phyloP scores from a whole-genome alignment of 179 eudicot species.

The Amaranthus tricolor region DNA sequence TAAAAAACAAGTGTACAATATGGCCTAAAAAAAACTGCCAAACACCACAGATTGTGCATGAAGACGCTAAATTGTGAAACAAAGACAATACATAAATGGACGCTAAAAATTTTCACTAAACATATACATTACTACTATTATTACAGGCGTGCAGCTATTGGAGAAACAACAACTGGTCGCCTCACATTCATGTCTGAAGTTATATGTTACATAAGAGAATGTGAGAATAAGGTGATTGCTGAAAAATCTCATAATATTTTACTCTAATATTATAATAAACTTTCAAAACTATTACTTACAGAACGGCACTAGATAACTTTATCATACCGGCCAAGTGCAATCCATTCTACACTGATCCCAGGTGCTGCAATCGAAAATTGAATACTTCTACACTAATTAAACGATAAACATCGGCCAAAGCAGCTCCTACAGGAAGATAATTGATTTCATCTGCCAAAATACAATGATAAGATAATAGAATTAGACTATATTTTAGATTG shows the following conservation, averaged over 20 bases:
- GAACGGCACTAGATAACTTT: neutral
- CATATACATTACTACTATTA: neutral
- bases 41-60: neutral
- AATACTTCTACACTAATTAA: neutral
- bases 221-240: neutral
- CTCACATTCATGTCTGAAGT: neutral
- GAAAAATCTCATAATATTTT: neutral
- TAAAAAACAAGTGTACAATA: neutral
- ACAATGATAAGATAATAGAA: neutral
- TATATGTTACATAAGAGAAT: neutral
- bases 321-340: constrained; percentile 16
- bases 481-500: neutral
- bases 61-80: neutral
- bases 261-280: neutral
- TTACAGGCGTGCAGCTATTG: neutral
- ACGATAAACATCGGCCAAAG: constrained; percentile 3
- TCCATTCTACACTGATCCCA: neutral
- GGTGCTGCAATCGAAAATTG: neutral
- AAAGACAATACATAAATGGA: neutral
- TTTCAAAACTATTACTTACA: constrained; percentile 12
- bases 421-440: neutral
- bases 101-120: neutral
- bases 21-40: neutral
- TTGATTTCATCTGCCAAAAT: neutral
- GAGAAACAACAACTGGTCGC: neutral